Evolutionary conservation across 305 asterid genomes (phyloP), one percentile per base, ranked within the genome.

Genomic region (Nicotiana rustica): DNA sequence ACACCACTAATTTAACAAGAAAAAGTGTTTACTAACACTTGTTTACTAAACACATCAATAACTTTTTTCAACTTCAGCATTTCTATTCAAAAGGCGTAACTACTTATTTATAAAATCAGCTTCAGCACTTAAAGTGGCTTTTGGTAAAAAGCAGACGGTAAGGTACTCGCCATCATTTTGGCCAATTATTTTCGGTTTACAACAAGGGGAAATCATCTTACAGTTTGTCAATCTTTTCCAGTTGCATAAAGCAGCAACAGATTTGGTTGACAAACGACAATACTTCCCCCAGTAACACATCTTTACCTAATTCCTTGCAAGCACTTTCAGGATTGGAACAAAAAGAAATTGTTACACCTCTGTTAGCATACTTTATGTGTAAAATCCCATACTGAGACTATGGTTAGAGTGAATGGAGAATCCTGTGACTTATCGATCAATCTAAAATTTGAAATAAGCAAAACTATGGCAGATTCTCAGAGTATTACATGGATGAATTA

Each of bases 381-480:
- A 52, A 75, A 13, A 21, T 3, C 5, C 19, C 41, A 49, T 47
- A 73, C 25, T 52, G 10, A 15, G 80, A 15, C 49, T 75, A 66
- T 73, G 79, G 17, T 52, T 3, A 47, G 49, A 21, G 62, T 49
- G 10, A 21, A 73, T 21, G 33, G 21, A 15, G 41, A 52, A 29
- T 55, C 41, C 17, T 52, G 29, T 3, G 55, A 55, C 66, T 76
- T 66, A 55, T 76, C 1, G 47, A 75, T 75, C 80, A 75, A 75
- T 75, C 80, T 2, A 52, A 25, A 52, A 1, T 15, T 76, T 76
- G 65, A 29, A 76, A 29, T 29, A 4, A 70, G 61, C 5, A 17
- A 52, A 52, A 29, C 65, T 25, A 75, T 49, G 64, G 29, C 1
- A 75, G 44, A 25, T 25, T 75, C 25, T 29, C 65, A 8, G 25